phyloP scores from a whole-genome alignment of 2,329 filamentous ascomycete genomes.

The Parastagonospora avenae region DNA sequence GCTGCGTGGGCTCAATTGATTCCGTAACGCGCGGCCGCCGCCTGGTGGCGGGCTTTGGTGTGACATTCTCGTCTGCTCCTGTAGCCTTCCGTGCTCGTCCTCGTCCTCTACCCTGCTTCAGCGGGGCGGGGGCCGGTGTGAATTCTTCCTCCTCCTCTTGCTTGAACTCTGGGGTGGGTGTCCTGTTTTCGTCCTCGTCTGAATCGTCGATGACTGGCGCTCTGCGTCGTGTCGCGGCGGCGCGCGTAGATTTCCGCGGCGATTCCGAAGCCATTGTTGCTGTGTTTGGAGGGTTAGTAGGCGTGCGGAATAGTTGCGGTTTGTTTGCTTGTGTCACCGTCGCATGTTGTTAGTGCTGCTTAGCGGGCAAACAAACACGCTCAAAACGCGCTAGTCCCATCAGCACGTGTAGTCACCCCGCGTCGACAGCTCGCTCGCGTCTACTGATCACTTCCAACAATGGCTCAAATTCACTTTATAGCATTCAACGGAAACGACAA shows the following conservation, averaged over 20 bases:
- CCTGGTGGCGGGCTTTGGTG: conserved; percentile 53
- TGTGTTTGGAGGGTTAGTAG: conserved; percentile 21
- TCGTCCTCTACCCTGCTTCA: conserved; percentile 61
- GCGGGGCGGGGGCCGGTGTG: conserved; percentile 73
- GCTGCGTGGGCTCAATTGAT: conserved; percentile 64
- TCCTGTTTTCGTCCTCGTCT: conserved; percentile 74
- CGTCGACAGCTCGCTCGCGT: conserved; percentile 1
- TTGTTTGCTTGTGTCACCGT: conserved; percentile 10
- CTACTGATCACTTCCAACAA: neutral
- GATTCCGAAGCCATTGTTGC: conserved; percentile 47
- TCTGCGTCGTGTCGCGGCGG: conserved; percentile 68
- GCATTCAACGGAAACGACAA: no score
- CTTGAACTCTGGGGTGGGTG: conserved; percentile 57
- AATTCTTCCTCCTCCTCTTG: conserved; percentile 77
- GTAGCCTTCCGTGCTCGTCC: conserved; percentile 55
- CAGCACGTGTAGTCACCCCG: conserved; percentile 22
- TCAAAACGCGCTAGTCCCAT: conserved; percentile 15
- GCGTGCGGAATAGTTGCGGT: conserved; percentile 7
- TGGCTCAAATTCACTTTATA: no score
- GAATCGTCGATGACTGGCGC: conserved; percentile 73
- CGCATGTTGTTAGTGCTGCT: conserved; percentile 13
- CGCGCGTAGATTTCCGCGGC: conserved; percentile 62
- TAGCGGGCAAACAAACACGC: conserved; percentile 23
- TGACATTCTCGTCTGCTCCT: conserved; percentile 46
- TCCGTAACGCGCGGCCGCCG: conserved; percentile 52